Base-by-base conservation (phyloP, 345 rosid species). In the Leavenworthia alabamica region DNA sequence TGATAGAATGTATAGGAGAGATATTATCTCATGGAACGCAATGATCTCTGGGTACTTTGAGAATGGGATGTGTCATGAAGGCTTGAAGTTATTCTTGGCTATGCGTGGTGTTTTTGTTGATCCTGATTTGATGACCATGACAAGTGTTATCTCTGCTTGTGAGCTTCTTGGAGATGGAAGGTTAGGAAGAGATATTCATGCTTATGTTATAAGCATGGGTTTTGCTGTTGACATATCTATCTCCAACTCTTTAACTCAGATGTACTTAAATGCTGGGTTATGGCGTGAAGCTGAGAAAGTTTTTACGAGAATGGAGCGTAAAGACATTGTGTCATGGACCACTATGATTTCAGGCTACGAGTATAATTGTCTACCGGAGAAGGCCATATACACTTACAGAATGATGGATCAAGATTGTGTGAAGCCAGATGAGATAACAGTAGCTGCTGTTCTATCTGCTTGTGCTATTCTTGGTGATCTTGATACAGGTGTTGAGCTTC, bases 1-100 rank as follows among this genome's bases (percentile, higher is more conserved):
- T 65, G 90, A 85, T 71, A 70, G 77, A 69, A 89, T 83, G 97
- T 65, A 55, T 55, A 72, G 53, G 31, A 85, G 86, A 68, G 98
- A 91, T 78, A 81, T 79, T 56, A 91, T 91, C 67, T 88, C 98
- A 4, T 89, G 95, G 93, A 92, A 89, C 81, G 98, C 95, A 0
- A 89, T 89, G 78, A 92, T 86, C 58, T 82, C 91, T 0, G 98
- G 98, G 31, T 83, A 78, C 62, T 82, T 92, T 41, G 90, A 89
- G 84, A 92, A 92, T 49, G 82, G 73, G 20, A 77, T 83, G 56
- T 83, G 82, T 60, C 48, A 74, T 26, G 78, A 80, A 74, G 96
- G 96, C 47, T 62, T 92, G 62, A 42, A 77, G 60, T 75, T 85
- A 64, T 92, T 92, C 57, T 72, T 80, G 59, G 53, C 27, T 64